Evolutionary conservation across 805 yeast species (phyloP).

Genomic region (Jamesozyma rosinii): DNA sequence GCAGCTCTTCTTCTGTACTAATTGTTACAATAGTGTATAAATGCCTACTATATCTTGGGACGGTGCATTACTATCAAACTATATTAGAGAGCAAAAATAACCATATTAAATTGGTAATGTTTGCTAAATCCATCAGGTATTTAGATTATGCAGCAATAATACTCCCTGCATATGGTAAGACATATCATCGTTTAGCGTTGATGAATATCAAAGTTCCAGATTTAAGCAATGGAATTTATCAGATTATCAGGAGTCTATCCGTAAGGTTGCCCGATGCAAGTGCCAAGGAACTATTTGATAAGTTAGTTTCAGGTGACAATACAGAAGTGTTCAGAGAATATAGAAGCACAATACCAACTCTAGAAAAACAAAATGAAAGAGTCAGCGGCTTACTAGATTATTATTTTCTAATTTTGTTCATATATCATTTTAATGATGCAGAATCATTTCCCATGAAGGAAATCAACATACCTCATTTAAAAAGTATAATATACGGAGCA

Average conservation of each 20-base stretch:
- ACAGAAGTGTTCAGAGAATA: background rate
- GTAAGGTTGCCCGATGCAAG: slow-evolving; percentile 3
- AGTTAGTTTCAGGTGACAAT: background rate
- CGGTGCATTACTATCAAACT: slow-evolving; percentile 1
- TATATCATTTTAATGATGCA: slow-evolving; percentile 3
- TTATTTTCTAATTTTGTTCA: background rate
- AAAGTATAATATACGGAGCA: slow-evolving; percentile 16
- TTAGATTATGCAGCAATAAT: slow-evolving; percentile 3
- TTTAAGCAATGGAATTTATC: background rate
- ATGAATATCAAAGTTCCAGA: background rate
- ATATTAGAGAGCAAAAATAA: background rate
- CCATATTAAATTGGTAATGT: background rate
- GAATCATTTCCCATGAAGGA: background rate
- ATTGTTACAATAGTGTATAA: background rate
- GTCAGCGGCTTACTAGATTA: background rate
- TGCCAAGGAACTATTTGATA: background rate
- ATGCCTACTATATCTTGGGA: slow-evolving; percentile 5
- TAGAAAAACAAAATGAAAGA: background rate
- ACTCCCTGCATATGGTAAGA: slow-evolving; percentile 7
- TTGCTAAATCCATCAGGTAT: slow-evolving; percentile 6
- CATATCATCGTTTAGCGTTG: slow-evolving; percentile 4
- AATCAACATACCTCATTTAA: background rate
- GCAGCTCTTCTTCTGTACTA: background rate
- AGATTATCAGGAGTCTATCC: slow-evolving; percentile 3
- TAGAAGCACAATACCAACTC: background rate